Conservation (phyloP, 495 filamentous ascomycete genomes). For the Aspergillus indologenus region DNA sequence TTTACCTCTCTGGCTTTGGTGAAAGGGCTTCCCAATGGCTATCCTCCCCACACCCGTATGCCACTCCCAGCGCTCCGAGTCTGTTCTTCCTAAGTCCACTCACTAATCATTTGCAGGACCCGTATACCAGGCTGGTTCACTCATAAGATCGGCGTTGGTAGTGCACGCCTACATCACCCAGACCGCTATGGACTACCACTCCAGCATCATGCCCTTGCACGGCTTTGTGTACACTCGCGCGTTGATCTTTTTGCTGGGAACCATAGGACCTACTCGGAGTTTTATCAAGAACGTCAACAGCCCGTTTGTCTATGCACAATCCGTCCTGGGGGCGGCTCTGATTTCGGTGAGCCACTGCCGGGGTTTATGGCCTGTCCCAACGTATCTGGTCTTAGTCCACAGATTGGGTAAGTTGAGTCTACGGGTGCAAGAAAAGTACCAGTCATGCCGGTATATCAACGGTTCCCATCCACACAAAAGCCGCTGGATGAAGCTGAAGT, state of each 20-base stretch:
- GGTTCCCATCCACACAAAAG: no score
- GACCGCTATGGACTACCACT: constrained; percentile 8
- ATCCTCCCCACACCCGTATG: constrained; percentile 12
- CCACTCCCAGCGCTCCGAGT: no score
- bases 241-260: constrained; percentile 8
- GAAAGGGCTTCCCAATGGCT: constrained; percentile 13
- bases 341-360: constrained; percentile 12
- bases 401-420: constrained; percentile 6
- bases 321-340: constrained; percentile 8
- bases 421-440: neutral
- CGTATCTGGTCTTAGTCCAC: constrained; percentile 9
- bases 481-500: no score
- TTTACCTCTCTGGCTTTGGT: constrained; percentile 6
- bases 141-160: constrained; percentile 7
- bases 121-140: constrained; percentile 11
- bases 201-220: constrained; percentile 15
- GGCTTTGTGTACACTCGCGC: constrained; percentile 11
- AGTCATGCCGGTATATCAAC: constrained; percentile 4
- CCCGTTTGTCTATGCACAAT: constrained; percentile 10
- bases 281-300: constrained; percentile 14
- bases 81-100: no score
- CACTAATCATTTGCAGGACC: constrained; percentile 6
- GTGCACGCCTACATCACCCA: constrained; percentile 14
- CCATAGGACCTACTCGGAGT: constrained; percentile 12
- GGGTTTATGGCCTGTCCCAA: neutral